These are phyloP conservation scores for Podaxis pistillaris DNA, from an alignment of 768 basidiomycete species.

Conservation along the genomic window DNA sequence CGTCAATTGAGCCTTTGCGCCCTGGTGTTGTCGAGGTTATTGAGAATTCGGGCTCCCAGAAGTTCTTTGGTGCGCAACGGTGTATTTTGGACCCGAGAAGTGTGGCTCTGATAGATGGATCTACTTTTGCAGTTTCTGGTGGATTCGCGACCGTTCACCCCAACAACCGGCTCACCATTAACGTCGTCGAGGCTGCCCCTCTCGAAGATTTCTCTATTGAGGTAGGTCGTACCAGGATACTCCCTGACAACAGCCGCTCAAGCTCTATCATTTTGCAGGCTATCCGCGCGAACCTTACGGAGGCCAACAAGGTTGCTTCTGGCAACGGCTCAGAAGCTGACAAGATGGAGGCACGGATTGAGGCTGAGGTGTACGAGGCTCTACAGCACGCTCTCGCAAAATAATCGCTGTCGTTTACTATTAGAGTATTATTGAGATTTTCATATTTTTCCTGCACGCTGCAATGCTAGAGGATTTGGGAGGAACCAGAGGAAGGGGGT, in stretches of 20 bases:
- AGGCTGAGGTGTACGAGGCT: conserved; percentile 95
- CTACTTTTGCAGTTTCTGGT: conserved; percentile 67
- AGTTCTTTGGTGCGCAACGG: conserved; percentile 90
- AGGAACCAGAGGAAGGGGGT: background rate
- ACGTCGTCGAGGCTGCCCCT: conserved; percentile 94
- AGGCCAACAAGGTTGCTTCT: conserved; percentile 76
- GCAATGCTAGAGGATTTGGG: background rate
- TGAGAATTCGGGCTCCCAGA: conserved; percentile 80
- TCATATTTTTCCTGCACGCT: background rate
- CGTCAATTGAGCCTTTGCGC: conserved; percentile 93
- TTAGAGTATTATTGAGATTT: conserved; percentile 6
- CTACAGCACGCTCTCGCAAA: conserved; percentile 80
- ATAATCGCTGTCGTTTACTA: conserved; percentile 22
- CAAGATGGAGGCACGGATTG: conserved; percentile 90
- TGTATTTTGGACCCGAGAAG: background rate
- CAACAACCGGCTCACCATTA: conserved; percentile 95
- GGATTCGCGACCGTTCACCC: conserved; percentile 98
- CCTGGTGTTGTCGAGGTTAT: conserved; percentile 95
- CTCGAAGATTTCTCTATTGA: conserved; percentile 89
- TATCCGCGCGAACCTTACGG: conserved; percentile 84
- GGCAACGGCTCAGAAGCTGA: conserved; percentile 91
- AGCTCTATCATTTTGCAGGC: conserved; percentile 50
- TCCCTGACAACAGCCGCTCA: background rate
- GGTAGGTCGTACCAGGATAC: conserved; percentile 42
- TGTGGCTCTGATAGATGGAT: background rate